Base-by-base conservation (phyloP, 108 stramenopile species). In the Nannochloropsis salina region DNA sequence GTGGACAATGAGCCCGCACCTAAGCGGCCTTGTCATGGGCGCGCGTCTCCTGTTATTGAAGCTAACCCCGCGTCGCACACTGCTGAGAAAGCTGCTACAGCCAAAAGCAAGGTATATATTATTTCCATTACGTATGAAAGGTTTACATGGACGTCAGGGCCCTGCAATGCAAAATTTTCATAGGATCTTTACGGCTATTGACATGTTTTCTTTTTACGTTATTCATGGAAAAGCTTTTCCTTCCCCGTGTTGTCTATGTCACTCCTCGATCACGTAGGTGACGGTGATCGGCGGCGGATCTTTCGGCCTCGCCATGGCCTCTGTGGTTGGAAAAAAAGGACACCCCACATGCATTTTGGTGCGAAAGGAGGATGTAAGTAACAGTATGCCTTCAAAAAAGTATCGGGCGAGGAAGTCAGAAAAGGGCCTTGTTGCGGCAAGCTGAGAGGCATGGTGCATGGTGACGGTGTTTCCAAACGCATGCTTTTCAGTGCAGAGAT, bases 251-350 rank as follows among this genome's bases (percentile, higher is more conserved):
- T 31, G 31, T 31, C 31, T 31, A 1, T 31, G 31, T 31, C 31
- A 31, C 31, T 31, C 1, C n/a, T 8, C 6, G 20, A 74, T 6
- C 61, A 15, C n/a, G n/a, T n/a, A 74, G 61, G 61, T 74, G 20
- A n/a, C 61, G n/a, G 61, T 74, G 20, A 74, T 74, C 6, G 61
- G 61, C 61, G 61, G 61, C 20, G 61, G 61, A n/a, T 74, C 61
- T n/a, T 74, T 74, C 61, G 61, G 61, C 61, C 61, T 74, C 20
- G 61, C 61, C 61, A 74, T 74, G 61, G 61, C 61, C 6, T 74
- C 61, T 1, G n/a, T 74, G 2, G 61, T 74, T n/a, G 61, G 61
- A 0, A 74, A 8, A 74, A 74, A 74, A 74, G 61, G 61, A 15
- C 15, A n/a, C 61, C 61, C 61, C 2, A 74, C 61, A n/a, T 74